A percentile compares a stretch with the other conserved stretches of the same genome.
Evolutionary conservation across 305 asterid species (phyloP).

Genomic region (Nicotiana rustica): DNA sequence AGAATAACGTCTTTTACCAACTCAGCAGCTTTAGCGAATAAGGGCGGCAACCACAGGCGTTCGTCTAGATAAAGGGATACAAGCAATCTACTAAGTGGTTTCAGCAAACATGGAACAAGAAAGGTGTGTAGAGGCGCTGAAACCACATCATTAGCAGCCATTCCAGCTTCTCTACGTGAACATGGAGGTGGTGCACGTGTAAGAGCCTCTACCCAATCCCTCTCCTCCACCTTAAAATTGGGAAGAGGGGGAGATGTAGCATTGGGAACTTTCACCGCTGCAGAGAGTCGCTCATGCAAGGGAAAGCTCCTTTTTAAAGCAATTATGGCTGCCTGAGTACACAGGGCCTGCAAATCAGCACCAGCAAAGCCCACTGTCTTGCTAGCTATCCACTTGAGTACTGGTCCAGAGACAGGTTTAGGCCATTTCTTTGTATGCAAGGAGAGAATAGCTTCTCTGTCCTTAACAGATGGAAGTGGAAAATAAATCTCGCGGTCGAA

Average conservation of each 20-base stretch:
- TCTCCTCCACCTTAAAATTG: conserved; percentile 77
- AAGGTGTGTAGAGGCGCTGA: conserved; percentile 75
- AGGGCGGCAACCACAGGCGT: conserved; percentile 77
- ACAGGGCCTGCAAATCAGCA: conserved; percentile 98
- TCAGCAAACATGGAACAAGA: conserved; percentile 81
- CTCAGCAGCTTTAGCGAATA: conserved; percentile 69
- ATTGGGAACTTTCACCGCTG: conserved; percentile 51
- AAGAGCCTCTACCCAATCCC: conserved; percentile 96
- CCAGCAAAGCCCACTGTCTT: conserved; percentile 97
- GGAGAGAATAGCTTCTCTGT: conserved; percentile 88
- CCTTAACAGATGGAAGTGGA: conserved; percentile 90
- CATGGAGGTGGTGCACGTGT: conserved; percentile 90
- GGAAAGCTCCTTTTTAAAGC: conserved; percentile 91
- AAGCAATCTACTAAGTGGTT: conserved; percentile 70
- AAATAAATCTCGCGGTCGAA: conserved; percentile 96
- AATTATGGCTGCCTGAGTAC: conserved; percentile 95
- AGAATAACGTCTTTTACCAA: conserved; percentile 63
- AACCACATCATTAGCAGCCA: conserved; percentile 77
- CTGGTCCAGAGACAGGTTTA: conserved; percentile 78
- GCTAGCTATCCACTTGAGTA: conserved; percentile 82
- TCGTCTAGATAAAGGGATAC: conserved; percentile 76
- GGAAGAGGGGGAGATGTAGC: conserved; percentile 67
- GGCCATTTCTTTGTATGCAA: conserved; percentile 97
- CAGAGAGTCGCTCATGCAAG: conserved; percentile 75
- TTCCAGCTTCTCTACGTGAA: conserved; percentile 91